Percentiles rank a stretch among this genome's conserved stretches.
Evolutionary conservation across 1,284 basidiomycete genomes (phyloP).

Genomic region (Farysia itapuensis): DNA sequence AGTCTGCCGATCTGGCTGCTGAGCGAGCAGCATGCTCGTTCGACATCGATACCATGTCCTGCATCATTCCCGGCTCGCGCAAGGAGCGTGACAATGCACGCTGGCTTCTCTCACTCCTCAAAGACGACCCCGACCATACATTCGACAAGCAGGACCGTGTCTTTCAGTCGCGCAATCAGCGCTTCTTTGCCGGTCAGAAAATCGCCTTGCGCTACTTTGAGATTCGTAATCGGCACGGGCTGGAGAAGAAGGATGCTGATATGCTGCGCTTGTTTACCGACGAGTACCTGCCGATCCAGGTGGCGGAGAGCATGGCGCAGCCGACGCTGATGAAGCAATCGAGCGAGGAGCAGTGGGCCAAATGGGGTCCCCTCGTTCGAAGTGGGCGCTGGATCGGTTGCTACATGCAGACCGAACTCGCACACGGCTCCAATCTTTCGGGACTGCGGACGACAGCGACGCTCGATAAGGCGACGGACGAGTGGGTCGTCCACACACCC

Average conservation of each 20-base stretch:
- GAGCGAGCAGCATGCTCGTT: conserved; percentile 39
- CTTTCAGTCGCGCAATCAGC: conserved; percentile 40
- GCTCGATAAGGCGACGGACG: conserved; percentile 18
- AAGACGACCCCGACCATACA: conserved; percentile 29
- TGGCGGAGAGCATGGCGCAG: conserved; percentile 47
- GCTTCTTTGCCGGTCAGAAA: conserved; percentile 42
- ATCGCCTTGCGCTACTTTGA: conserved; percentile 42
- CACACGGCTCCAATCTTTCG: conserved; percentile 46
- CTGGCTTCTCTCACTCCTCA: conserved; percentile 40
- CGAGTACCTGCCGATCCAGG: conserved; percentile 46
- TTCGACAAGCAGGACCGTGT: conserved; percentile 42
- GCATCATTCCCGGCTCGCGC: conserved; percentile 36
- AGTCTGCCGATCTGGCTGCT: conserved; percentile 27
- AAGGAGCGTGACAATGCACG: conserved; percentile 32
- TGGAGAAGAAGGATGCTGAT: conserved; percentile 46
- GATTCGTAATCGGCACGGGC: conserved; percentile 38
- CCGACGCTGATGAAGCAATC: conserved; percentile 42
- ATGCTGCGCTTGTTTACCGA: conserved; percentile 40
- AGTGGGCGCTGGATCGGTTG: conserved; percentile 40
- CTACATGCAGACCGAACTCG: conserved; percentile 51
- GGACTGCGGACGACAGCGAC: conserved; percentile 45
- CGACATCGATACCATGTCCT: conserved; percentile 39
- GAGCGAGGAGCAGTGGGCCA: conserved; percentile 36
- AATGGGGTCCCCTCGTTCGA: conserved; percentile 36
- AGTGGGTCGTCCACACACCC: conserved; percentile 42